Evolutionary conservation across 352 stramenopile species (phyloP), one percentile per base, ranked within the genome.

Genomic region (Achlya hypogyna): DNA sequence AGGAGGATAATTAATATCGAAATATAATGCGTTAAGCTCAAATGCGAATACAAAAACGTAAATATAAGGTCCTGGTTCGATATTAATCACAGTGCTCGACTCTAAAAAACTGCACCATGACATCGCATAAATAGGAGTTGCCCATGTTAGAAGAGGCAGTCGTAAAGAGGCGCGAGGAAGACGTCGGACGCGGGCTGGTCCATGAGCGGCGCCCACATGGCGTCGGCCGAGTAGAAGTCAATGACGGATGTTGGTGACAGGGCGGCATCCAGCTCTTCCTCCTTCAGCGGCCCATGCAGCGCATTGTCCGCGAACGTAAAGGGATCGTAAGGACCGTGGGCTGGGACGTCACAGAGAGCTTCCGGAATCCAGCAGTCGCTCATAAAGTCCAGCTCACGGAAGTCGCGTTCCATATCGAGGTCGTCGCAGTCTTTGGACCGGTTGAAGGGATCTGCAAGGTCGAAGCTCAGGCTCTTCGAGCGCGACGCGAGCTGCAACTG

Each of bases 171-270:
- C 6, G 38, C 38, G 49, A 56, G 49, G 31, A 56, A 35, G 49
- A 56, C 49, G 31, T 56, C 49, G 31, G 49, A 10, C 12, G 8
- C 6, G 6, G 49, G 49, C 6, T 4, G 12, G 49, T 56, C 49
- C 49, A 20, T 20, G 49, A n/a, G 25, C 25, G 49, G 38, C 38
- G 38, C 12, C 49, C 49, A 56, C 49, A 56, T 56, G 12, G 49
- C 16, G 31, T 56, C 49, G 8, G 6, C 31, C 16, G 14, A 14
- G 23, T 65, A 58, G 8, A 66, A 23, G 47, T 66, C 59, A 35
- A 66, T 66, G 59, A 66, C 59, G 4, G 59, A 66, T 1, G 59
- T 66, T 16, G 59, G 59, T 9, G 59, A 66, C 16, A 66, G 29
- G 18, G 43, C 43, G 12, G 43, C 18, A 22, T 66, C 59, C 20